Base-by-base conservation (phyloP, 2,329 filamentous ascomycete genomes). In the Fusarium irregulare region DNA sequence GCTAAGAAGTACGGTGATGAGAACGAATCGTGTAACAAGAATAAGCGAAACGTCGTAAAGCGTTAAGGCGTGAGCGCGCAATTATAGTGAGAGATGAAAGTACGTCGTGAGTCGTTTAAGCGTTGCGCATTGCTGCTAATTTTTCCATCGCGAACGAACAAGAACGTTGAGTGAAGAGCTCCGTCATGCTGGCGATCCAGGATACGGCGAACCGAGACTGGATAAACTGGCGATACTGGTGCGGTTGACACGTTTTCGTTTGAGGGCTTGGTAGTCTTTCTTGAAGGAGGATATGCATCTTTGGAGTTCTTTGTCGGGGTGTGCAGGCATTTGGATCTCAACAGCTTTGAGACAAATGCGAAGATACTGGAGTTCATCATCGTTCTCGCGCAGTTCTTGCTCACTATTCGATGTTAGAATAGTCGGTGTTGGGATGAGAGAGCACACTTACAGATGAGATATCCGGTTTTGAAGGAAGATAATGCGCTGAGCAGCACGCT, bases 281-380 rank as follows among this genome's bases (percentile, higher is more conserved):
- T 89, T 90, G 86, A 89, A 91, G 67, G 84, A 84, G 62, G 83
- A 80, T 68, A 91, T 89, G 76, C 87, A 88, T 66, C 85, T 83
- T 65, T 84, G 81, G 34, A 91, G 83, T 63, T 89, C 88, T 28
- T 83, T 80, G 75, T 89, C 86, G 4, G 83, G 82, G 60, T 84
- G 83, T 45, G 81, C 77, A 7, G 85, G 81, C 75, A 85, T 85
- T 70, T 88, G 86, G 20, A 89, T 85, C 80, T 91, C 88, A 70
- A 91, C 85, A 23, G 86, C 87, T 69, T 89, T 87, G 66, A 90
- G 82, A 74, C 87, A 86, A 65, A 92, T 87, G 60, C 88, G 86
- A 44, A 89, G 83, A 75, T 88, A 88, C 46, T 86, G 83, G 28
- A 91, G 82, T 75, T 91, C 88, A 42, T 87, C 85, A 66, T 89